Percentiles rank a stretch among this genome's conserved stretches.
Evolutionary conservation across 805 yeast genomes (phyloP).

Genomic region (Kluyveromyces dobzhanskii): DNA sequence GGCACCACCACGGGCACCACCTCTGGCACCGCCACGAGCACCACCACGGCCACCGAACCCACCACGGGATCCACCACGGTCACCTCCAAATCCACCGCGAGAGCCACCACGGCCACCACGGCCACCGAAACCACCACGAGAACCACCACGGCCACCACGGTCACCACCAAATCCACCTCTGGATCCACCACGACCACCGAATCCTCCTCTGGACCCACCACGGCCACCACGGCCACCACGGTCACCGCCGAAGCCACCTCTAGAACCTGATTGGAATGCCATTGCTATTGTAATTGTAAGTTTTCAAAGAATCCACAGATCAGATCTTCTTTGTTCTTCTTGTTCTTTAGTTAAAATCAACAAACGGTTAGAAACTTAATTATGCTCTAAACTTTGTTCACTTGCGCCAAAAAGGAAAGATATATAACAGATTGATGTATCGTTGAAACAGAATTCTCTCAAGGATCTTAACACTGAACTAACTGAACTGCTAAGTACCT

Average conservation of each 20-base stretch:
- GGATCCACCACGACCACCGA: slow-evolving; percentile 29
- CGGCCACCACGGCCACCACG: slow-evolving; percentile 44
- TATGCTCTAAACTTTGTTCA: too few species aligned
- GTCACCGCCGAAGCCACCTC: slow-evolving; percentile 49
- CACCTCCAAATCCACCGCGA: slow-evolving; percentile 34
- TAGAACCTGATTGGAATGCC: slow-evolving; percentile 69
- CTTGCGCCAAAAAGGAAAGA: too few species aligned
- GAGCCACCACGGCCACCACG: slow-evolving; percentile 31
- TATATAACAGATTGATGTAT: too few species aligned
- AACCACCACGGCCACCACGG: slow-evolving; percentile 30
- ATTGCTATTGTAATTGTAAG: too few species aligned
- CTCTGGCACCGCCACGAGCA: slow-evolving; percentile 48
- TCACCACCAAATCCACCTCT: slow-evolving; percentile 37
- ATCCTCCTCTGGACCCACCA: slow-evolving; percentile 33
- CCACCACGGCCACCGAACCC: slow-evolving; percentile 45
- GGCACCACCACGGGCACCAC: slow-evolving; percentile 77
- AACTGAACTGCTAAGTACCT: too few species aligned
- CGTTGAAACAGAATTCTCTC: too few species aligned
- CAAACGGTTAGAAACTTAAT: too few species aligned
- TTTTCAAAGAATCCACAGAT: too few species aligned
- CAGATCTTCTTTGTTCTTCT: too few species aligned
- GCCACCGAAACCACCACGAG: slow-evolving; percentile 29
- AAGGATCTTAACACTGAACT: too few species aligned
- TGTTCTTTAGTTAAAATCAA: too few species aligned
- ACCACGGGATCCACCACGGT: slow-evolving; percentile 40